Conservation (phyloP, 768 basidiomycete genomes). For the Boletus eberwhitei region DNA sequence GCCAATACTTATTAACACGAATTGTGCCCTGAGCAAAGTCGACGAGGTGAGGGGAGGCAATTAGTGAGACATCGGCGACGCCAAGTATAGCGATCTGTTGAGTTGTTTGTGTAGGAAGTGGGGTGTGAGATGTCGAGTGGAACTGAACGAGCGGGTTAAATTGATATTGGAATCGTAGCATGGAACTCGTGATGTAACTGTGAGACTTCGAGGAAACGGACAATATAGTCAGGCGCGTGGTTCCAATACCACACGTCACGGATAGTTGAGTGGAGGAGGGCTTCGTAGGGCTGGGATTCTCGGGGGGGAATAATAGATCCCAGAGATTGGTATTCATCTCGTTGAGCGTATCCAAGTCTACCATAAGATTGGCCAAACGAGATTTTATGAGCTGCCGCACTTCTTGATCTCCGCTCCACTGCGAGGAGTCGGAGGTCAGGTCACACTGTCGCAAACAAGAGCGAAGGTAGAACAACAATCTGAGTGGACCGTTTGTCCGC, state of each 20-base stretch:
- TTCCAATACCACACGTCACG: conserved; percentile 17
- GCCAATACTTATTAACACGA: conserved; percentile 44
- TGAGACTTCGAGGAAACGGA: conserved; percentile 21
- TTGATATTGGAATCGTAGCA: conserved; percentile 26
- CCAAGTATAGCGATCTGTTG: conserved; percentile 33
- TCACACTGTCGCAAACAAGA: conserved; percentile 46
- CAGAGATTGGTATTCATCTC: conserved; percentile 19
- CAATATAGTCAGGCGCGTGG: conserved; percentile 18
- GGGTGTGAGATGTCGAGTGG: conserved; percentile 13
- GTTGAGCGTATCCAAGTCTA: conserved; percentile 45
- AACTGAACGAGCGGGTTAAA: conserved; percentile 7
- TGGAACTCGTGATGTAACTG: conserved; percentile 23
- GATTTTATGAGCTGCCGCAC: conserved; percentile 38
- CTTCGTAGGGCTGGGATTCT: conserved; percentile 3
- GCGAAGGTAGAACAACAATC: conserved; percentile 76
- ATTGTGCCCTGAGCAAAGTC: conserved; percentile 54
- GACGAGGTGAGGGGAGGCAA: conserved; percentile 57
- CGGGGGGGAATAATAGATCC: conserved; percentile 23
- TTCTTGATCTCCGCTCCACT: conserved; percentile 25
- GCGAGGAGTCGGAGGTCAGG: conserved; percentile 9
- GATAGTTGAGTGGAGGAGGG: conserved; percentile 10
- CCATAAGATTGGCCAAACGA: conserved; percentile 33
- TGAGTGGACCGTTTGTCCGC: conserved; percentile 69
- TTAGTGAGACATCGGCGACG: conserved; percentile 40
- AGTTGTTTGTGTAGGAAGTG: conserved; percentile 10